phyloP scores from a whole-genome alignment of 73 alveolate genomes.

The Paramecium sexaurelia region DNA sequence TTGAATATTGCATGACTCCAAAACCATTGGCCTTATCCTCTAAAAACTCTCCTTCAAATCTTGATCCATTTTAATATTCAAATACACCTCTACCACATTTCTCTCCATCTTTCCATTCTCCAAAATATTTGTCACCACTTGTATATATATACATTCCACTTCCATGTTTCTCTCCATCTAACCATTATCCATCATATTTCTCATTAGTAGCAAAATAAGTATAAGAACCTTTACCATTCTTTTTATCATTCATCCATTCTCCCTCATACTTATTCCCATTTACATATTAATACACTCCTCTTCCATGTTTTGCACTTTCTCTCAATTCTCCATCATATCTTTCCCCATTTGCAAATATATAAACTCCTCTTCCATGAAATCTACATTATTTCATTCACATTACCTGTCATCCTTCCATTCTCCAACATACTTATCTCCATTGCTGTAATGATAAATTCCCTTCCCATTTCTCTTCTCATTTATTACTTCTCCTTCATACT shows the following conservation, averaged over 20 bases:
- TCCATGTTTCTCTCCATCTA: slow-evolving; percentile 91
- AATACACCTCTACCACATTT: slow-evolving; percentile 65
- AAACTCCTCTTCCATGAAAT: slow-evolving; percentile 66
- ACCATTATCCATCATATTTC: slow-evolving; percentile 89
- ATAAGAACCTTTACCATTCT: slow-evolving; percentile 88
- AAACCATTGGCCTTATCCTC: slow-evolving; percentile 48
- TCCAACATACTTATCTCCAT: slow-evolving; percentile 58
- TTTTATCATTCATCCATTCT: slow-evolving; percentile 88
- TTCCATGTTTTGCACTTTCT: slow-evolving; percentile 67
- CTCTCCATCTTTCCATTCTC: slow-evolving; percentile 96
- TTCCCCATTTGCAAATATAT: slow-evolving; percentile 57
- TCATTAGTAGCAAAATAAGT: slow-evolving; percentile 82
- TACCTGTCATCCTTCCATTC: slow-evolving; percentile 59
- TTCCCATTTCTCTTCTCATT: slow-evolving; percentile 65
- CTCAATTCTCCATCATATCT: slow-evolving; percentile 60
- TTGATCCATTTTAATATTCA: slow-evolving; percentile 37
- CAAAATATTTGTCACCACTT: slow-evolving; percentile 89
- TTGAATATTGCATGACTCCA: slow-evolving; percentile 49
- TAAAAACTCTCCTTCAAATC: slow-evolving; percentile 40
- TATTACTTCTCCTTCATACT: slow-evolving; percentile 65
- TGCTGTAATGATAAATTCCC: slow-evolving; percentile 40
- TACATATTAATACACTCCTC: slow-evolving; percentile 69
- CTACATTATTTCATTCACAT: background rate
- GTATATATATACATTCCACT: slow-evolving; percentile 90
- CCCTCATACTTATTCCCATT: slow-evolving; percentile 95